These are phyloP conservation scores for Neofusicoccum parvum DNA, from an alignment of 2,329 filamentous ascomycete genomes.

Conservation along the genomic window DNA sequence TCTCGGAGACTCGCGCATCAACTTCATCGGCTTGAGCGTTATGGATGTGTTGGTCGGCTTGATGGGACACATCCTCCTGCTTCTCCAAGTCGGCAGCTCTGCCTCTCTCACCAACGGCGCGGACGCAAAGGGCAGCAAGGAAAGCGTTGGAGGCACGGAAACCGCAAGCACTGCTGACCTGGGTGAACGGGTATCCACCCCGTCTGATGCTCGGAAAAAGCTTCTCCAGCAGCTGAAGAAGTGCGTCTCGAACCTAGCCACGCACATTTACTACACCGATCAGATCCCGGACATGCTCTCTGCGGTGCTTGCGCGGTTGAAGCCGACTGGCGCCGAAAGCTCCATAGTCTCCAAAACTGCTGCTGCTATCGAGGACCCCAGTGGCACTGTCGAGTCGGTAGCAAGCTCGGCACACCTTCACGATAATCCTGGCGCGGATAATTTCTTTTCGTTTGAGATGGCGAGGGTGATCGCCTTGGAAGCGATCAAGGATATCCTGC, in stretches of 20 bases:
- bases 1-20: constrained; percentile 77
- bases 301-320: constrained; percentile 76
- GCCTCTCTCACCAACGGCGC: constrained; percentile 38
- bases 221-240: constrained; percentile 72
- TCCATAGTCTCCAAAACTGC: constrained; percentile 49
- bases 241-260: constrained; percentile 88
- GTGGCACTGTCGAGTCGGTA: constrained; percentile 50
- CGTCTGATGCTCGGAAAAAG: constrained; percentile 58
- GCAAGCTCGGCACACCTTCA: constrained; percentile 52
- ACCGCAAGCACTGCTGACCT: constrained; percentile 2
- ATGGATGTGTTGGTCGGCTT: constrained; percentile 91
- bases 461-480: constrained; percentile 68
- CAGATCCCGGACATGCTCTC: constrained; percentile 94
- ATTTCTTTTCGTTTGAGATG: constrained; percentile 65
- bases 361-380: constrained; percentile 55
- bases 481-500: constrained; percentile 78
- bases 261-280: constrained; percentile 94
- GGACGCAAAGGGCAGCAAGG: constrained; percentile 19
- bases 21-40: constrained; percentile 91
- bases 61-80: constrained; percentile 76
- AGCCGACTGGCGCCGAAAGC: constrained; percentile 54
- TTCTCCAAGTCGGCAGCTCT: constrained; percentile 67
- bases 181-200: constrained; percentile 30
- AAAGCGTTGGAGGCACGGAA: constrained; percentile 24
- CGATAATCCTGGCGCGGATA: constrained; percentile 56